Percentiles rank a stretch among this genome's conserved stretches.
phyloP scores from a whole-genome alignment of 2,329 filamentous ascomycete genomes.

The Colletotrichum paranaense region DNA sequence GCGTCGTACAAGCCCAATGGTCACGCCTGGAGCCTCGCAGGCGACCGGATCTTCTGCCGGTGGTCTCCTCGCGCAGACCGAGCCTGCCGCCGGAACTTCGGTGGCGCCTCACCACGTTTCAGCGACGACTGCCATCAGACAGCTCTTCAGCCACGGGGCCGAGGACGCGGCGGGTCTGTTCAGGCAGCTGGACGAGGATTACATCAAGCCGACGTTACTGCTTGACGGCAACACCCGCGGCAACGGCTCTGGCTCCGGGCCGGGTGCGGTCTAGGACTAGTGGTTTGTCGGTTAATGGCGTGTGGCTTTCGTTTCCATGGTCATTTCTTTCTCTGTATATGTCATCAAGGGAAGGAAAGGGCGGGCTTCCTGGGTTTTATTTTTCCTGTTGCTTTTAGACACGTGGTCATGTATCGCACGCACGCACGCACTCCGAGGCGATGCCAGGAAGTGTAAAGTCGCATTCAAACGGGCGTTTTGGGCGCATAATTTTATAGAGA shows the following conservation, averaged over 20 bases:
- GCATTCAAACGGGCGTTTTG: constrained; percentile 24
- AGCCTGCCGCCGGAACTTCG: constrained; percentile 28
- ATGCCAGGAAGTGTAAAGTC: constrained; percentile 11
- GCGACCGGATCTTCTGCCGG: constrained; percentile 28
- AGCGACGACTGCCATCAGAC: constrained; percentile 80
- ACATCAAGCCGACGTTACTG: constrained; percentile 91
- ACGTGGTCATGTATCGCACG: constrained; percentile 2
- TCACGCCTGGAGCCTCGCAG: constrained; percentile 36
- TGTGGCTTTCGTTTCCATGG: background rate
- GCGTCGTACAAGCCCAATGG: constrained; percentile 52
- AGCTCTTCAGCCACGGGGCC: constrained; percentile 75
- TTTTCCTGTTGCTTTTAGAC: background rate
- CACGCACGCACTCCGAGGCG: constrained; percentile 7
- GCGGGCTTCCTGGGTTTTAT: background rate
- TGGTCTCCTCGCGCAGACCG: constrained; percentile 36
- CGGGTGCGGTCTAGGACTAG: constrained; percentile 1
- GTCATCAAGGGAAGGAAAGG: background rate
- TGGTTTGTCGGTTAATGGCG: background rate
- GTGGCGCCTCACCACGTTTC: constrained; percentile 62
- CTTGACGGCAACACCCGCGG: constrained; percentile 68
- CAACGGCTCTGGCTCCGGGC: constrained; percentile 26
- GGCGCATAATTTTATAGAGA: constrained; percentile 25
- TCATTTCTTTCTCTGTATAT: constrained; percentile 7
- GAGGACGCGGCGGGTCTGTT: constrained; percentile 94
- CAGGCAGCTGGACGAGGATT: constrained; percentile 92